Evolutionary conservation across 2,329 filamentous ascomycete genomes (phyloP), one percentile per base, ranked within the genome.

Genomic region (Aspergillus sp.): DNA sequence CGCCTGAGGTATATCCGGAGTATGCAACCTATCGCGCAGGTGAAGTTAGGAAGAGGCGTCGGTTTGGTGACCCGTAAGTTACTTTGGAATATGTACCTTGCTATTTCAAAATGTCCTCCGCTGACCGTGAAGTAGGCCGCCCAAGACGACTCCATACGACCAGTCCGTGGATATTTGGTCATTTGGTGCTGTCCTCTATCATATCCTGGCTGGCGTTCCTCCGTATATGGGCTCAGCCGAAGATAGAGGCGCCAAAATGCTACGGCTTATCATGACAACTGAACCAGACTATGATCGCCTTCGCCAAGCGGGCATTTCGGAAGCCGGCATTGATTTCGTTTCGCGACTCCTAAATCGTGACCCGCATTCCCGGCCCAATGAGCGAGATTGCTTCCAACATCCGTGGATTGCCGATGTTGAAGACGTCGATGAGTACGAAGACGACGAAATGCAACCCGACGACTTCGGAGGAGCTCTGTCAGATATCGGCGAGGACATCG

Each of bases 151-250:
- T 69, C 83, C 88, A 19, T 98, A 98, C 66, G 88, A 84, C 61
- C 88, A 95, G 52, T 88, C 90, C 1, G 88, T 97, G 27, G 93
- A 98, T 63, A 87, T 96, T 53, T 98, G 93, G 91, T 97, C 93
- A 0, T 81, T 95, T 42, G 93, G 88, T 13, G 93, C 90, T 12
- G 93, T 98, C 1, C 71, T 97, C 5, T 98, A 90, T 71, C 93
- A 87, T 61, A 77, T 88, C 5, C 74, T 98, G n/a, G 90, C 85
- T 4, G 82, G 81, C 9, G 77, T 78, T 25, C 86, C 91, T 23
- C 91, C 93, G 0, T 97, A 88, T 64, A 85, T 85, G 23, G 90
- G 87, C 13, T 82, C 83, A 53, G 82, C 80, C 23, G 88, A 89
- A 56, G 82, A 85, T 44, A 84, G 82, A 53, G 87, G 91, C 52